phyloP scores from a whole-genome alignment of 2,329 filamentous ascomycete genomes.

The Septoria linicola region DNA sequence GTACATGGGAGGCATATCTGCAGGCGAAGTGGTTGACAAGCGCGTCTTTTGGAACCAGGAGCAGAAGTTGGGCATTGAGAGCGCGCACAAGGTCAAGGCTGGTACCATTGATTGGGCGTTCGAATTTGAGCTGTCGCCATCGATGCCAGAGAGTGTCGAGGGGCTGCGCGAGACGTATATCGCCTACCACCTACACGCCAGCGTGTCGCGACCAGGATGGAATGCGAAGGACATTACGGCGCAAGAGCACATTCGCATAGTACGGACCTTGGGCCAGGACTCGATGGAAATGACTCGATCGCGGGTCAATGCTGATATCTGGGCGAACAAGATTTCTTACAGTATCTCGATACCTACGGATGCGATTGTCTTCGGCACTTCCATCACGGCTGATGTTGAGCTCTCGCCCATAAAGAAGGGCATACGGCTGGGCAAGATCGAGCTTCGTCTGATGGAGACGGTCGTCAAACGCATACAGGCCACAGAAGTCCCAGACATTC shows the following conservation, averaged over 20 bases:
- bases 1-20: constrained; percentile 39
- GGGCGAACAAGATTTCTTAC: constrained; percentile 97
- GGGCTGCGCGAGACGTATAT: constrained; percentile 83
- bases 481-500: constrained; percentile 35
- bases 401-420: constrained; percentile 88
- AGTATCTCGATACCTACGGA: constrained; percentile 91
- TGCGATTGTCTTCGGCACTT: constrained; percentile 90
- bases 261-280: constrained; percentile 55
- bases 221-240: constrained; percentile 82
- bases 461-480: constrained; percentile 47
- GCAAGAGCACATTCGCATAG: constrained; percentile 61
- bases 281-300: constrained; percentile 64
- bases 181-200: constrained; percentile 87
- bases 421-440: constrained; percentile 78
- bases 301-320: constrained; percentile 79
- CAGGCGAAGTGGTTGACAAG: constrained; percentile 47
- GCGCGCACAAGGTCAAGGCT: constrained; percentile 51
- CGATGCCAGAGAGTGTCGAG: constrained; percentile 80
- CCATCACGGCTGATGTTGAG: constrained; percentile 77
- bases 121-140: constrained; percentile 48
- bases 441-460: constrained; percentile 78
- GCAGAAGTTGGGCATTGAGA: constrained; percentile 46
- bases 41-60: constrained; percentile 48
- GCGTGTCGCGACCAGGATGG: constrained; percentile 75
- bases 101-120: constrained; percentile 53